Evolutionary conservation across 352 stramenopile genomes (phyloP), one percentile per base, ranked within the genome.

Genomic region (Pythium sp.): DNA sequence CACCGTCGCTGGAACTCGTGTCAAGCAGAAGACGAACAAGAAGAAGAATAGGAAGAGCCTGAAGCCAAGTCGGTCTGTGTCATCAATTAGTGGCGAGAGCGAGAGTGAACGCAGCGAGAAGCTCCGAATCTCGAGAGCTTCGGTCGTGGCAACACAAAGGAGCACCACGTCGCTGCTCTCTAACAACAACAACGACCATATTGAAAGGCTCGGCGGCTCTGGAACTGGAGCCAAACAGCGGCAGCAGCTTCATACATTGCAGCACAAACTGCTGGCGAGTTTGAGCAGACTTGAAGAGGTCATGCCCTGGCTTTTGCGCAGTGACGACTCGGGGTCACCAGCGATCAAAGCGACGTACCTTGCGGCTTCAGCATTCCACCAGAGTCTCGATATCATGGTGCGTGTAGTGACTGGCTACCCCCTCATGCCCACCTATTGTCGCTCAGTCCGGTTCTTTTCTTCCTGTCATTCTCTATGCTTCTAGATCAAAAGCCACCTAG

Each of bases 291-390:
- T 84, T 3, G 65, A 62, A 14, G 58, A 69, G 20, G 58, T 30
- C 24, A 41, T 82, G 1, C 74, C 74, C 12, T 67, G 57, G 32
- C 64, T 82, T 32, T 49, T 69, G 1, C n/a, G 46, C 0, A 58
- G 51, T 5, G 32, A 58, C 11, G 54, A 26, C 20, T 5, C 24
- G 0, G 43, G 69, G 22, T 67, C 73, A 11, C 60, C 72, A 18
- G 74, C 71, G 18, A 73, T 83, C 43, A 65, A 69, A 64, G 75
- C 79, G 7, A 81, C 77, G 24, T 80, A 78, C 30, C 66, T 83
- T 4, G 74, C 77, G 7, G 77, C 79, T 2, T 62, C 71, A 1
- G 64, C 76, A n/a, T 86, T 81, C 36, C 67, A 83, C 7, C 67
- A 80, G 30, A 83, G 73, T 11, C 67, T 86, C 8, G 46, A 63